These are phyloP conservation scores for Solanum dulcamara DNA, from an alignment of 257 asterid genomes.

Conservation along the genomic window DNA sequence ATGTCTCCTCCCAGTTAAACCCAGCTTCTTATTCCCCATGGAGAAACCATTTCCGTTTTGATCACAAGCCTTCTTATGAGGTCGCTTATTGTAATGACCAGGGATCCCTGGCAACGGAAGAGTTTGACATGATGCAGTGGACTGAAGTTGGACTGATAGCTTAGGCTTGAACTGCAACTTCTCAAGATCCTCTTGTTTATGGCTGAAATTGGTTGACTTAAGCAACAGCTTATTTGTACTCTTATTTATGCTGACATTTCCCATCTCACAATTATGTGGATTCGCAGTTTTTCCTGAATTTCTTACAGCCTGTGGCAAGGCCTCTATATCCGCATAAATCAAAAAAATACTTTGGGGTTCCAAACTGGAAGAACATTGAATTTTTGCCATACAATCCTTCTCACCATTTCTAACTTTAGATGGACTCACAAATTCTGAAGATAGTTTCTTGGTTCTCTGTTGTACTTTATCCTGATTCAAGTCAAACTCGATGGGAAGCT, in stretches of 20 bases:
- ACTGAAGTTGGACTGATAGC: not conserved
- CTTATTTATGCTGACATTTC: not conserved
- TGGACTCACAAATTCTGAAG: slow-evolving; percentile 21
- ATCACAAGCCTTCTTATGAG: slow-evolving; percentile 2
- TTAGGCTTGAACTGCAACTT: slow-evolving; percentile 8
- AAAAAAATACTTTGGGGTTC: slow-evolving; percentile 4
- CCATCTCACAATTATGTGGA: slow-evolving; percentile 1
- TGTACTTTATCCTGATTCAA: slow-evolving; percentile 7
- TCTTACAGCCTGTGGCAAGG: slow-evolving; percentile 4
- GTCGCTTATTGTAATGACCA: slow-evolving; percentile 7
- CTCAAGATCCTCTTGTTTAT: slow-evolving; percentile 7
- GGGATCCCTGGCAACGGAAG: not conserved
- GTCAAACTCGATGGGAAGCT: not conserved
- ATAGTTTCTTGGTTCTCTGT: slow-evolving; percentile 19
- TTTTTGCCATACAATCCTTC: slow-evolving; percentile 3
- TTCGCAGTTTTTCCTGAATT: slow-evolving; percentile 2
- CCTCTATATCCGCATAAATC: slow-evolving; percentile 5
- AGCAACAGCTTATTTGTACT: slow-evolving; percentile 7
- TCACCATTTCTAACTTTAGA: slow-evolving; percentile 16
- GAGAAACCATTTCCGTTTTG: slow-evolving; percentile 12
- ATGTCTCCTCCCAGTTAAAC: slow-evolving; percentile 21
- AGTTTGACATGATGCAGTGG: not conserved
- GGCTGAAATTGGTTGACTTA: slow-evolving; percentile 4
- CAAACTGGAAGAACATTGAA: slow-evolving; percentile 10
- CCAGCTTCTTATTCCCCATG: slow-evolving; percentile 23